Evolutionary conservation across 1,139 yeast species (phyloP), one percentile per base, ranked within the genome.

Genomic region (Lodderomyces parapsilosis): DNA sequence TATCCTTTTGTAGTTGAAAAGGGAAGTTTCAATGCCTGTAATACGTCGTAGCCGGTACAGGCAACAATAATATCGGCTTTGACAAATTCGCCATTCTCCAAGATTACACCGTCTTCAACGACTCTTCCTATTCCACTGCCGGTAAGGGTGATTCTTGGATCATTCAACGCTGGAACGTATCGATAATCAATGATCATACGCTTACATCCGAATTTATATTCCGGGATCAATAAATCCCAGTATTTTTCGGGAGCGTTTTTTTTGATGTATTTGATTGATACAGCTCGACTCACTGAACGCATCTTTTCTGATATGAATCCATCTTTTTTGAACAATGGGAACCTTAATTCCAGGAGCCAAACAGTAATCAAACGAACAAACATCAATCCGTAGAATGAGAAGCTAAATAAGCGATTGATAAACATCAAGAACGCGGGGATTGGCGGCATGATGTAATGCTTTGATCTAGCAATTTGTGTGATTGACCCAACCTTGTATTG

Each of bases 201-300:
- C 49, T 71, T 71, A 56, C 77, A 71, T 3, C 77, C 77, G 48
- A 71, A 58, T 49, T 69, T 71, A 52, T 55, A 71, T 19, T 66
- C 60, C 4, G 77, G 77, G 30, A 68, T 58, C 31, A 71, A 48
- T 41, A 51, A 41, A 11, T 64, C 58, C 39, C 64, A 68, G 50
- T 53, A 69, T 51, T 66, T 58, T 38, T 62, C 51, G 1, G 76
- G 76, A 13, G 69, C 59, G 9, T 53, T 51, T 4, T 36, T 43
- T 35, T 54, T 60, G 67, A 71, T 64, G 49, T 71, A 71, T 2
- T 38, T 24, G 8, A 55, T 30, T 1, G 69, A 55, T 7, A 44
- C 9, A 20, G 43, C 39, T 3, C 59, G 52, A 45, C 59, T 60
- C 13, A 58, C 5, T 53, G 58, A 55, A 34, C 77, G 59, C 9